Conservation (phyloP, 2,329 filamentous ascomycete genomes). For the Phialophora chinensis region DNA sequence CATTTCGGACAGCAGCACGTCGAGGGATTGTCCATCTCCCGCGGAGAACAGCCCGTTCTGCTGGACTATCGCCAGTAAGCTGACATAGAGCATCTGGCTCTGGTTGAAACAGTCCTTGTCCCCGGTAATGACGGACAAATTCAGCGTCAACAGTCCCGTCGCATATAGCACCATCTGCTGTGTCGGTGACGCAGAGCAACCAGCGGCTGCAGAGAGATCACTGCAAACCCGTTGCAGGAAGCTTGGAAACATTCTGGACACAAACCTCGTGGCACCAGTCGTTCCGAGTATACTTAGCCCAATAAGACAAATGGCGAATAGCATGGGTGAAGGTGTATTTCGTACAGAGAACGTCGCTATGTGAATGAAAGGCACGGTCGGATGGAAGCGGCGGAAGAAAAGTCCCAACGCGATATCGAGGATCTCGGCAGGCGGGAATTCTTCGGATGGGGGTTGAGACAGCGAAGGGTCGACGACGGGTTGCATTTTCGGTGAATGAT, state of each 20-base stretch:
- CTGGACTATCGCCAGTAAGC: slow-evolving; percentile 56
- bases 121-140: slow-evolving; percentile 57
- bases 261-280: slow-evolving; percentile 58
- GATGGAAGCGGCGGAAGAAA: slow-evolving; percentile 61
- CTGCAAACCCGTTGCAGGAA: slow-evolving; percentile 49
- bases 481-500: slow-evolving; percentile 34
- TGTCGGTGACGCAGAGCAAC: slow-evolving; percentile 48
- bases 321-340: slow-evolving; percentile 53
- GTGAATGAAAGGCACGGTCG: slow-evolving; percentile 60
- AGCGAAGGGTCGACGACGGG: slow-evolving; percentile 39
- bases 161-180: slow-evolving; percentile 56
- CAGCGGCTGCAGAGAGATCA: slow-evolving; percentile 52
- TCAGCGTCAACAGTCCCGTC: slow-evolving; percentile 56
- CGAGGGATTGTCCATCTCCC: slow-evolving; percentile 52
- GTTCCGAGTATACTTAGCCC: slow-evolving; percentile 60
- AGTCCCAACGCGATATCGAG: slow-evolving; percentile 61
- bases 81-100: slow-evolving; percentile 58
- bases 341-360: slow-evolving; percentile 60
- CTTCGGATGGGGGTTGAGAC: slow-evolving; percentile 39
- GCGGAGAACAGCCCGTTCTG: slow-evolving; percentile 58
- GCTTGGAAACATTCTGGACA: slow-evolving; percentile 53
- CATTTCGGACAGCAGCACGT: slow-evolving; percentile 52
- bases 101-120: slow-evolving; percentile 55
- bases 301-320: slow-evolving; percentile 61
- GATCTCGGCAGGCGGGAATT: slow-evolving; percentile 59